Conservation (phyloP, 208 protist genomes). For the Blechomonas ayalai region DNA sequence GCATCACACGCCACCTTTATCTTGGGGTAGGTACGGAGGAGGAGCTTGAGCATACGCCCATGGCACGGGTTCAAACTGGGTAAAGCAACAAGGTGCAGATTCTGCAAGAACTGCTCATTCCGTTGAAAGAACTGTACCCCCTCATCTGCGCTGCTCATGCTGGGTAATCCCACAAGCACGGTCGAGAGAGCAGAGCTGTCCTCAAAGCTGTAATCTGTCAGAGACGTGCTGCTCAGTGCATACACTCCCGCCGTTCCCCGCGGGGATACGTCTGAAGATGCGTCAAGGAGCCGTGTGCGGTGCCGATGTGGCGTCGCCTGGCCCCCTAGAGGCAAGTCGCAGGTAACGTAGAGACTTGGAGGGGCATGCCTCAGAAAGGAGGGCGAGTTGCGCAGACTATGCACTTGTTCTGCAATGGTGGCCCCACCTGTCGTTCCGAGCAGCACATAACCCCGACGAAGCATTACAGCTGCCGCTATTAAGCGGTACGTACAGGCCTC, state of each 20-base stretch:
- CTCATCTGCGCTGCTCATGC: slow-evolving; percentile 18
- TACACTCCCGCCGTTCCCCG: slow-evolving; percentile 52
- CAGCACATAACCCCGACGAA: not conserved
- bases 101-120: slow-evolving; percentile 18
- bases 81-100: slow-evolving; percentile 41
- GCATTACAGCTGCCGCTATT: no score
- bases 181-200: slow-evolving; percentile 16
- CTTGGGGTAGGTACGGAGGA: slow-evolving; percentile 25
- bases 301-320: slow-evolving; percentile 30
- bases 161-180: slow-evolving; percentile 54
- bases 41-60: slow-evolving; percentile 18
- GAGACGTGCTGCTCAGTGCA: slow-evolving; percentile 38
- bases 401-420: slow-evolving; percentile 7
- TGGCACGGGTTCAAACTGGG: slow-evolving; percentile 35
- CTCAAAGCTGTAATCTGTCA: slow-evolving; percentile 36
- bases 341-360: slow-evolving; percentile 64
- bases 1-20: slow-evolving; percentile 39
- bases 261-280: slow-evolving; percentile 4
- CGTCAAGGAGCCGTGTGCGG: slow-evolving; percentile 54
- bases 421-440: not conserved
- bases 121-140: slow-evolving; percentile 32
- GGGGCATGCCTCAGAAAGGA: slow-evolving; percentile 62
- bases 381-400: slow-evolving; percentile 7
- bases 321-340: slow-evolving; percentile 8
- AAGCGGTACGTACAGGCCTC: no score